Evolutionary conservation across 345 rosid species (phyloP).

Genomic region (Brassica cretica): DNA sequence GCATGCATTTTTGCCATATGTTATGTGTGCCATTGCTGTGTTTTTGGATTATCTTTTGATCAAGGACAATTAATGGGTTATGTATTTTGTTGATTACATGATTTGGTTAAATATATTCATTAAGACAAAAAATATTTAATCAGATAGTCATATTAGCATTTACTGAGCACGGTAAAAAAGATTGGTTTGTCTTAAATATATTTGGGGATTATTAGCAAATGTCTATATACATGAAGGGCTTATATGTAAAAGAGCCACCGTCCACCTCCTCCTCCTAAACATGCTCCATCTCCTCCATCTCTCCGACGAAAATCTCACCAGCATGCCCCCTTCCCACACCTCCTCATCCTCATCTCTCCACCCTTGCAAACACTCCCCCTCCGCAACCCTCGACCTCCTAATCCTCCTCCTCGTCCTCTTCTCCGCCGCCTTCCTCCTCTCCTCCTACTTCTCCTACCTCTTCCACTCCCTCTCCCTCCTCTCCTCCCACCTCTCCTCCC

Average conservation of each 20-base stretch:
- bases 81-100: constrained; percentile 52
- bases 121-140: no score
- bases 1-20: constrained; percentile 1
- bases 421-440: constrained; percentile 73
- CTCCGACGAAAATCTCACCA: constrained; percentile 27
- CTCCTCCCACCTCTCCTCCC: constrained; percentile 51
- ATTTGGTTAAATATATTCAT: neutral
- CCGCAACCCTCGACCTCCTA: constrained; percentile 81
- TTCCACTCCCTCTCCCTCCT: constrained; percentile 74
- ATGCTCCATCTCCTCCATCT: constrained; percentile 56
- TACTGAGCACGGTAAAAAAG: neutral
- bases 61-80: constrained; percentile 4
- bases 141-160: no score
- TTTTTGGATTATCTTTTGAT: neutral
- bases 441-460: constrained; percentile 83
- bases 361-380: constrained; percentile 79
- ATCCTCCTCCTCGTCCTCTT: constrained; percentile 75
- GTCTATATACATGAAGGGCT: neutral
- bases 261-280: constrained; percentile 27
- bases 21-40: neutral
- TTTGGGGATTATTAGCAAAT: neutral
- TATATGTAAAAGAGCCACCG: constrained; percentile 24
- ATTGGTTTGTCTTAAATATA: neutral
- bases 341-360: constrained; percentile 33
- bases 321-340: constrained; percentile 39